Base-by-base conservation (phyloP, 192 early-diverging fungal genomes). In the Mortierella alpina region DNA sequence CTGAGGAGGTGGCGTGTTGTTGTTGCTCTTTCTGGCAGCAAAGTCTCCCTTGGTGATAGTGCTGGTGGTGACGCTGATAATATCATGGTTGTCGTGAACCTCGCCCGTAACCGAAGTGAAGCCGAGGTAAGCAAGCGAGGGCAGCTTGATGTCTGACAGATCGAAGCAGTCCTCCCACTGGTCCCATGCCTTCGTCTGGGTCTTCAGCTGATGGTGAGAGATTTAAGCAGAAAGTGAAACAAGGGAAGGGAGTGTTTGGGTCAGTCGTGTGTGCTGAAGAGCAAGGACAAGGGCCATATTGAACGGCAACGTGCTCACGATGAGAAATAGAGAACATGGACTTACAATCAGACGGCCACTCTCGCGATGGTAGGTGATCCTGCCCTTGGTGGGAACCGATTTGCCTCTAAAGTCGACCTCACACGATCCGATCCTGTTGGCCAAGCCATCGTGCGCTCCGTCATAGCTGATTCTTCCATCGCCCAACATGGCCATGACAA, bases 21-120 rank as follows among this genome's bases (percentile, higher is more conserved):
- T 79, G 58, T 79, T 73, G 46, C 9, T 42, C n/a, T 45, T 58
- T 52, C 23, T 48, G n/a, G 15, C 8, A 23, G 59, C 11, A 54
- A n/a, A n/a, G 2, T 69, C 59, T 9, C 5, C 23, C 63, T 78
- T 66, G 39, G 61, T 14, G 15, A 87, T 42, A 4, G 75, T 69
- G 49, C 46, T 88, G 54, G 85, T 85, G 4, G 84, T 82, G 18
- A 88, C 84, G 48, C 57, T 68, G 48, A 89, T 83, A 60, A 89
- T 86, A 39, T 87, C 85, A 59, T 79, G 66, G 50, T 89, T 90
- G 88, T 95, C 94, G 58, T 88, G 87, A 48, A 97, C 90, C 62
- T 96, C 97, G 66, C 98, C 98, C 0, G 98, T 99, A 48, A 91
- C 88, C 18, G 96, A 93, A 23, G 95, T 91, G 87, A 98, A 99